Conservation (phyloP, 1,139 yeast genomes). For the Wickerhamomyces sp. region DNA sequence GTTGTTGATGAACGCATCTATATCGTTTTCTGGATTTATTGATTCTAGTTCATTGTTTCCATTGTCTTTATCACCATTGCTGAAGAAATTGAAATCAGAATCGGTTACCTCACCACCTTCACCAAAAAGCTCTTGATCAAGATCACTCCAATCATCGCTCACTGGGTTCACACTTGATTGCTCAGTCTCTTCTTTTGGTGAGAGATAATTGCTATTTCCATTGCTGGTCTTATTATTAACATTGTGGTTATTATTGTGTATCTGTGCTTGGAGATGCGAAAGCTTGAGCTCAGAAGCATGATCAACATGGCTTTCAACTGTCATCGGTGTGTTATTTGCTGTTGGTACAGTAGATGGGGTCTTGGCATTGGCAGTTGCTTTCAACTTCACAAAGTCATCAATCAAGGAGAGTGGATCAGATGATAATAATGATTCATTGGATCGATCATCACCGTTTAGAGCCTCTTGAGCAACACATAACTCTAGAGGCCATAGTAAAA, state of each 20-base stretch:
- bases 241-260: too few species aligned
- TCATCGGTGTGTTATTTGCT: constrained; percentile 21
- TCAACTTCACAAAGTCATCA: constrained; percentile 33
- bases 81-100: constrained; percentile 40
- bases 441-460: constrained; percentile 5
- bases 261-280: background rate
- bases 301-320: constrained; percentile 10
- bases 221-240: too few species aligned
- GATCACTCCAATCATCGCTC: constrained; percentile 31
- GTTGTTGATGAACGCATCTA: background rate
- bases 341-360: constrained; percentile 25
- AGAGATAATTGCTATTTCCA: too few species aligned
- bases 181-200: constrained; percentile 15
- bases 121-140: constrained; percentile 40
- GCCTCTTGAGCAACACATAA: constrained; percentile 58
- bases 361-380: constrained; percentile 32
- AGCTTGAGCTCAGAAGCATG: constrained; percentile 6
- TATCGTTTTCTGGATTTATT: background rate
- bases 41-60: background rate
- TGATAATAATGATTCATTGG: constrained; percentile 11
- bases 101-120: constrained; percentile 35
- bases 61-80: constrained; percentile 18
- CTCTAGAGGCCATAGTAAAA: constrained; percentile 67
- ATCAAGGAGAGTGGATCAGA: constrained; percentile 30
- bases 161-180: constrained; percentile 16